Base-by-base conservation (phyloP, 192 early-diverging fungal species). In the Diversispora eburnea region DNA sequence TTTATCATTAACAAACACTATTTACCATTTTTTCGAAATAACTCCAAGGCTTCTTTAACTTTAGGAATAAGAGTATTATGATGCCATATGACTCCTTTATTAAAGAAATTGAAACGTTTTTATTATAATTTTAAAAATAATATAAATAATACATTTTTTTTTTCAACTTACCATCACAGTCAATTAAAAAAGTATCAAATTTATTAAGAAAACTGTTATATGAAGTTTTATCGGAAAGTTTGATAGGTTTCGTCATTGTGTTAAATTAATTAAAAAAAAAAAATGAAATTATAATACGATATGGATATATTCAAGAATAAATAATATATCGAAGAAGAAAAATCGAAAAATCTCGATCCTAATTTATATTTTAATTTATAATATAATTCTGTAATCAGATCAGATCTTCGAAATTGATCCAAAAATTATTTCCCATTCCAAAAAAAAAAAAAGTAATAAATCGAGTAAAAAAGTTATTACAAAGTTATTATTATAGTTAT, bases 121-220 rank as follows among this genome's bases (percentile, higher is more conserved):
- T 1, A 68, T 47, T 25, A 51, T 7, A 52, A 8, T 12, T 1
- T n/a, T 47, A 47, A 25, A 51, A 15, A 6, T 13, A 48, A 6
- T 59, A 8, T 15, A 58, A 56, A 7, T 33, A n/a, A n/a, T n/a
- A n/a, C n/a, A 42, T 22, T 39, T 17, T 57, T 12, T 17, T 12
- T n/a, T 25, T 65, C 25, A 47, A 60, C 65, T 62, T 78, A 90
- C 96, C 97, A 84, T 99, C 97, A 83, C 95, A 97, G 83, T 99
- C 97, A 56, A 99, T 90, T 63, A 99, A 80, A 73, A 97, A 98
- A 15, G 93, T 99, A 78, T 99, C 96, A 70, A 87, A 89, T 52
- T 81, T 80, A 76, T 93, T 91, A 43, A 97, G 62, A 75, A 91
- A 95, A 5, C 12, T 69, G 46, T 85, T 71, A 41, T 81, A 82